These are phyloP conservation scores for Daldinia childiae DNA, from an alignment of 495 filamentous ascomycete genomes.

Conservation along the genomic window DNA sequence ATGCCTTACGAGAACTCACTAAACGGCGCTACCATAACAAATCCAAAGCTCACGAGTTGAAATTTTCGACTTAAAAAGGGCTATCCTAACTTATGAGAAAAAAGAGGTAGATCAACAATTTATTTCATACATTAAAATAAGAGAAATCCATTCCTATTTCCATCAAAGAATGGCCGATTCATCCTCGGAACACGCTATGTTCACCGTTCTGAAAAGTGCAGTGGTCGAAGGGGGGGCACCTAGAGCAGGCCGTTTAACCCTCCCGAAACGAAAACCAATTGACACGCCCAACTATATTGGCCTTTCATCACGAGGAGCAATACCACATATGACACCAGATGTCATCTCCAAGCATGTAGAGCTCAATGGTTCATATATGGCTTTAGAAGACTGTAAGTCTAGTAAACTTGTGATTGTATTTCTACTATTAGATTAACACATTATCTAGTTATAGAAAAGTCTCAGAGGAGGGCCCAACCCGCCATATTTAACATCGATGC, in stretches of 20 bases:
- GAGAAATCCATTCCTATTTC: neutral
- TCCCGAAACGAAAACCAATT: constrained; percentile 67
- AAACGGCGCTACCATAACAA: neutral
- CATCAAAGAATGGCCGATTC: constrained; percentile 17
- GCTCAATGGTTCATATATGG: constrained; percentile 77
- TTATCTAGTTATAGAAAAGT: constrained; percentile 45
- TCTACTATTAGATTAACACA: constrained; percentile 53
- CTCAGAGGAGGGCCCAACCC: constrained; percentile 44
- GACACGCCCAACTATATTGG: constrained; percentile 85
- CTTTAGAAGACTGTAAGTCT: constrained; percentile 90
- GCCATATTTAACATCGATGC: constrained; percentile 53
- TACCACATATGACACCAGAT: constrained; percentile 92
- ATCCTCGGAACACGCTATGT: constrained; percentile 40
- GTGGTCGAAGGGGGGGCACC: constrained; percentile 47
- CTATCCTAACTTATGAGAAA: neutral
- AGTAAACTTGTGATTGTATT: neutral
- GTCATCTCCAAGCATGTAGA: constrained; percentile 71
- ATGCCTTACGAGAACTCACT: constrained; percentile 14
- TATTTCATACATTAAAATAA: neutral
- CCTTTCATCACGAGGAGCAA: constrained; percentile 78
- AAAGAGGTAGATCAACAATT: neutral
- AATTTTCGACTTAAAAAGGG: neutral
- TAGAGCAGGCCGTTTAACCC: constrained; percentile 69
- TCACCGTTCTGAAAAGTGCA: constrained; percentile 53
- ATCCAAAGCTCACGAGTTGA: neutral